Evolutionary conservation across 441 rosid genomes (phyloP), one percentile per base, ranked within the genome.

Genomic region (Pelargonium citronellum): DNA sequence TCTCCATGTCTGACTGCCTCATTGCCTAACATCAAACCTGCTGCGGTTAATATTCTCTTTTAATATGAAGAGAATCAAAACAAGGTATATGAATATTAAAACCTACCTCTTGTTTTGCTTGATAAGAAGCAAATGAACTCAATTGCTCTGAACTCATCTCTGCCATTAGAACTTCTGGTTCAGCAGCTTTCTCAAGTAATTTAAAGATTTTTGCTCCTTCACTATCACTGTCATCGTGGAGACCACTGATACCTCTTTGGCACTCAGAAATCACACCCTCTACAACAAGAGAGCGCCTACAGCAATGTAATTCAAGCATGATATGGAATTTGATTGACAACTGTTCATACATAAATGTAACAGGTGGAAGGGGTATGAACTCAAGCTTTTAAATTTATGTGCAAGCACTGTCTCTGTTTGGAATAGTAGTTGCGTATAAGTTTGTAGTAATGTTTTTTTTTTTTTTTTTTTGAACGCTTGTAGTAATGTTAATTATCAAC

Each of bases 111-210:
- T 86, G 67, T 74, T 87, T 91, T 72, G 87, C 80, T 81, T 84
- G 90, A 80, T 87, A 91, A 73, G 82, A 74, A 43, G 87, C 77
- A 78, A 87, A 87, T 69, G 92, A 85, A 83, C 75, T 80, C 70
- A 91, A 83, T 71, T 92, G 99, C 82, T 89, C 93, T 16, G 84
- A 75, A 76, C 88, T 92, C 99, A 95, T 95, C 78, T 86, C 97
- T 65, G 97, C 99, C 99, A 92, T 87, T 67, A 95, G 58, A 67
- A 92, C 76, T 84, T 95, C 99, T 70, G 98, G 97, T 81, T 92
- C 99, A 58, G 95, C 90, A 55, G 93, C 84, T 63, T 83, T 78
- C 85, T 95, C 96, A 30, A 95, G 91, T 66, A 92, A 73, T 68
- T 85, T 88, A 55, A 75, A 79, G 73, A 92, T 76, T 82, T 84